Conservation (phyloP, 768 basidiomycete species). For the Amanita muscaria region DNA sequence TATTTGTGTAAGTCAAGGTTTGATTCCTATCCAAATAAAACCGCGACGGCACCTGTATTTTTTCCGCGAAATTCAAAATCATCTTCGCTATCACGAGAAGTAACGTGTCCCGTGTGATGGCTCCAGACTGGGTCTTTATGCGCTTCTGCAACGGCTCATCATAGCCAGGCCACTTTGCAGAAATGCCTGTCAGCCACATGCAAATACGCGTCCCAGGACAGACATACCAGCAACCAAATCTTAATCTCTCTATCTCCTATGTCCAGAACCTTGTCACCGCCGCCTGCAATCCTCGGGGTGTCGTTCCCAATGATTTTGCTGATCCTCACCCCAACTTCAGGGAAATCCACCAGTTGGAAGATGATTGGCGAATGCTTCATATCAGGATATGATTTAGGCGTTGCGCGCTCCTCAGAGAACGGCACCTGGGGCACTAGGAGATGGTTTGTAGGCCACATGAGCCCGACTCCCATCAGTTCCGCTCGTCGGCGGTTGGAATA, state of each 20-base stretch:
- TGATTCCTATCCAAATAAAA: neutral
- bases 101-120: constrained; percentile 23
- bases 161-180: constrained; percentile 42
- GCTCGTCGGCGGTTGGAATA: neutral
- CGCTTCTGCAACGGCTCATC: constrained; percentile 29
- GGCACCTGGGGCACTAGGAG: constrained; percentile 19
- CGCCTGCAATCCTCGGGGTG: constrained; percentile 14
- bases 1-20: neutral
- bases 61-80: constrained; percentile 22
- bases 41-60: constrained; percentile 22
- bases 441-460: constrained; percentile 17
- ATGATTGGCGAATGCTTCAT: constrained; percentile 19
- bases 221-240: constrained; percentile 5
- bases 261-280: constrained; percentile 16
- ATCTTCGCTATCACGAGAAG: constrained; percentile 22
- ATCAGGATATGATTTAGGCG: constrained; percentile 5
- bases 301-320: constrained; percentile 17
- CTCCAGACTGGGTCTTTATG: constrained; percentile 24
- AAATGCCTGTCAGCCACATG: neutral
- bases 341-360: constrained; percentile 22
- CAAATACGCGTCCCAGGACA: neutral
- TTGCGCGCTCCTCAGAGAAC: constrained; percentile 13
- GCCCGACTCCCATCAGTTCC: neutral
- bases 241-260: constrained; percentile 11
- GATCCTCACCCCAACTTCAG: constrained; percentile 23